Evolutionary conservation across 441 rosid genomes (phyloP).

Genomic region (Euphorbia celastroides): DNA sequence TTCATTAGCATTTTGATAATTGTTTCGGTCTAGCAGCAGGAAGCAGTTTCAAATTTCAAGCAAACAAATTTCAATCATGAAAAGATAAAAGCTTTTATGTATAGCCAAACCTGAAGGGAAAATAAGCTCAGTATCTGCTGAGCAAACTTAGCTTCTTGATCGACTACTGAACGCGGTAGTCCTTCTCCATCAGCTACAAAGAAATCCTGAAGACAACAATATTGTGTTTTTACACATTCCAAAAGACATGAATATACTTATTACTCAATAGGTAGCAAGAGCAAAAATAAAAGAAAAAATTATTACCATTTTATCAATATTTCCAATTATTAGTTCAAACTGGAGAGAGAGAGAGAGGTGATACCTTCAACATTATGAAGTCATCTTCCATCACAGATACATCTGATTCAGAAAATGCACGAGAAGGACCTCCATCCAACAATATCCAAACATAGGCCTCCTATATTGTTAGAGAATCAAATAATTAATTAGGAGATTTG

Average conservation of each 20-base stretch:
- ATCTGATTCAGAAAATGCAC: conserved; percentile 88
- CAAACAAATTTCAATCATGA: neutral
- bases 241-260: neutral
- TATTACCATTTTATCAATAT: neutral
- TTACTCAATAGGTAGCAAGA: neutral
- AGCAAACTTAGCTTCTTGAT: conserved; percentile 73
- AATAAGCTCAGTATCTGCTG: conserved; percentile 67
- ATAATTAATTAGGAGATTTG: no score
- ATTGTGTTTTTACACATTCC: neutral
- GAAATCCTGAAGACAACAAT: conserved; percentile 54
- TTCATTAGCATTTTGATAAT: conserved; percentile 78
- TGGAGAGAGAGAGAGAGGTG: conserved; percentile 7
- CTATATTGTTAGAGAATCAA: no score
- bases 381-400: conserved; percentile 79
- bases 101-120: conserved; percentile 62
- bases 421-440: conserved; percentile 97
- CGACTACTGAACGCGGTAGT: conserved; percentile 82
- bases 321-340: neutral
- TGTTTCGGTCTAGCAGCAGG: conserved; percentile 60
- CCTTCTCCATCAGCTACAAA: conserved; percentile 96
- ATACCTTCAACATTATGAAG: conserved; percentile 67
- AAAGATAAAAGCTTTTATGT: conserved; percentile 7
- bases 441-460: conserved; percentile 79
- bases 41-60: conserved; percentile 16
- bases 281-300: neutral